A percentile compares a stretch with the other conserved stretches of the same genome.
phyloP scores from a whole-genome alignment of 192 early-diverging fungal genomes.

The Haplosporangium gracile region DNA sequence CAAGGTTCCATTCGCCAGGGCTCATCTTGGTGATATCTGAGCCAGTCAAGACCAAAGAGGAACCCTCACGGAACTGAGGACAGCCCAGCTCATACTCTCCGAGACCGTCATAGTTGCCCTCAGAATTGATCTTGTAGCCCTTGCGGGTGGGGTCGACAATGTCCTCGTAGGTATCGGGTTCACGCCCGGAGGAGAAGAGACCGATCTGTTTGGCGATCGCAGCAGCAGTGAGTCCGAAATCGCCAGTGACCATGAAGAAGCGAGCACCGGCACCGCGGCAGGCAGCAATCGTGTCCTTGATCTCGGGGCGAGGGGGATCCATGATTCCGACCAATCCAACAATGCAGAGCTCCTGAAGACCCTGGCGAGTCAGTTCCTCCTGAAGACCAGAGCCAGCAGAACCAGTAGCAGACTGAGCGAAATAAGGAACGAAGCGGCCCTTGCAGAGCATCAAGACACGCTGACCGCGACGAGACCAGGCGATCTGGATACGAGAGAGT shows the following conservation, averaged over 20 bases:
- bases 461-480: constrained; percentile 70
- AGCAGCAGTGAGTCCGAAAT: constrained; percentile 83
- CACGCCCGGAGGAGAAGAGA: constrained; percentile 65
- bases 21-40: constrained; percentile 72
- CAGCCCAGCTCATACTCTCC: constrained; percentile 31
- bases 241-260: constrained; percentile 92
- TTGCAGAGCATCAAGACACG: constrained; percentile 69
- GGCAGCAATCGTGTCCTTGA: constrained; percentile 69
- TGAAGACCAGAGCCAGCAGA: constrained; percentile 7
- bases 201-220: constrained; percentile 84
- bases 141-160: constrained; percentile 38
- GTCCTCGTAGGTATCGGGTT: constrained; percentile 54
- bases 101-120: constrained; percentile 38
- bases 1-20: constrained; percentile 78
- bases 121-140: not conserved
- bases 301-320: constrained; percentile 88
- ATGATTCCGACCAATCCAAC: constrained; percentile 86
- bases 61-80: constrained; percentile 33
- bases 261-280: constrained; percentile 78
- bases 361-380: constrained; percentile 44
- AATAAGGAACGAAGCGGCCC: constrained; percentile 29
- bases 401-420: not conserved
- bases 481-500: constrained; percentile 62
- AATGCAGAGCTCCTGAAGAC: constrained; percentile 68
- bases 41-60: constrained; percentile 75